A percentile compares a stretch with the other conserved stretches of the same genome.
phyloP scores from a whole-genome alignment of 768 basidiomycete species.

The Heimioporus sp. region DNA sequence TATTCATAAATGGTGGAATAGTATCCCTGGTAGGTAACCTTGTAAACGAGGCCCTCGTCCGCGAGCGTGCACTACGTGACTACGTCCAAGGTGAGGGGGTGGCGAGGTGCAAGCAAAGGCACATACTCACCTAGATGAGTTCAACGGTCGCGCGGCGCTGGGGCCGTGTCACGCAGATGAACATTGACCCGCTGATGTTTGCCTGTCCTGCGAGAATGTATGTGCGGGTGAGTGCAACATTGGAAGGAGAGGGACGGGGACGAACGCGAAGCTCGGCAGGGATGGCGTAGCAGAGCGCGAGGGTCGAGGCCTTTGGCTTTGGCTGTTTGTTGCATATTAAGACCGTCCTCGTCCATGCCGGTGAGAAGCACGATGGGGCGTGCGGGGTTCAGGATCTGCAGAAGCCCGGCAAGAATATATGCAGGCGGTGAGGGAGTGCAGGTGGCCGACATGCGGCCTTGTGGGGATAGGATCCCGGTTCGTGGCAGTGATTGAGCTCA shows the following conservation, averaged over 20 bases:
- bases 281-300: conserved; percentile 69
- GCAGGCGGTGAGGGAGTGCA: conserved; percentile 79
- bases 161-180: conserved; percentile 73
- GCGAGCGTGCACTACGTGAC: conserved; percentile 53
- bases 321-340: conserved; percentile 89
- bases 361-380: conserved; percentile 62
- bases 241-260: conserved; percentile 13
- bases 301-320: conserved; percentile 48
- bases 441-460: conserved; percentile 83
- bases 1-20: conserved; percentile 92
- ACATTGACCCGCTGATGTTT: conserved; percentile 65
- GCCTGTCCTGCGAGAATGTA: conserved; percentile 62
- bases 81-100: conserved; percentile 20
- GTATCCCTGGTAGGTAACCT: conserved; percentile 82
- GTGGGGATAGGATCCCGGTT: background rate
- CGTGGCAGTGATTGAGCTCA: conserved; percentile 19
- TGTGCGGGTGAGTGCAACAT: conserved; percentile 1
- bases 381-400: conserved; percentile 51
- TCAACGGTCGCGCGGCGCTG: conserved; percentile 66
- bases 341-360: conserved; percentile 90
- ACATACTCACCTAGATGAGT: conserved; percentile 69
- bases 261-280: conserved; percentile 74
- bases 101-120: background rate
- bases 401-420: conserved; percentile 75
- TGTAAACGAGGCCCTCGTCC: conserved; percentile 72